Conservation (phyloP, 768 basidiomycete species). For the Piloderma croceum region DNA sequence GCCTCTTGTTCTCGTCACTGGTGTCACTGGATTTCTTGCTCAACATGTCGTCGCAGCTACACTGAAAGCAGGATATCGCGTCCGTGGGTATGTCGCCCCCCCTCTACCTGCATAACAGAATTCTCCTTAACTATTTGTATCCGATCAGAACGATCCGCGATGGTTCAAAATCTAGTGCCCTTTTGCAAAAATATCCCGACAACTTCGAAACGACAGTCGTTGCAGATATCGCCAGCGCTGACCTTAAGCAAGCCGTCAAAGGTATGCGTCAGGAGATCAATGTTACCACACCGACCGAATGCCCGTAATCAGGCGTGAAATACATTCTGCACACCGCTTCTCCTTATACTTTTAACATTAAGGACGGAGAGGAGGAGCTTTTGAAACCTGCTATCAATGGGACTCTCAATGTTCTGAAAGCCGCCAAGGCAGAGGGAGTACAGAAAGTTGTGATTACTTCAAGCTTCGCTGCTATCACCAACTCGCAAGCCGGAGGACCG, state of each 20-base stretch:
- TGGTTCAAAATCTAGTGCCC: constrained; percentile 2
- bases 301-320: too few species aligned
- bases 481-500: constrained; percentile 1
- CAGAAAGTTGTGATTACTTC: neutral
- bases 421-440: neutral
- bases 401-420: too few species aligned
- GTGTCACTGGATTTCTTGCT: constrained; percentile 15
- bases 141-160: constrained; percentile 11
- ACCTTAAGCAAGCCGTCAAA: constrained; percentile 39
- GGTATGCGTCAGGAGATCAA: constrained; percentile 21
- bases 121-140: neutral
- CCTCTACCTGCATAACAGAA: neutral
- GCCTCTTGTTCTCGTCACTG: too few species aligned
- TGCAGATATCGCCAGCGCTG: constrained; percentile 5
- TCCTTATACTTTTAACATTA: constrained; percentile 1
- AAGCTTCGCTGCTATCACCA: constrained; percentile 2
- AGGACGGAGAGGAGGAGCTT: constrained; percentile 15
- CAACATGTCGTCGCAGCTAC: constrained; percentile 13
- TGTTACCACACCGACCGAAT: too few species aligned
- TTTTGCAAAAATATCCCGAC: constrained; percentile 4
- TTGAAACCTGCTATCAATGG: constrained; percentile 12
- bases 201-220: constrained; percentile 9
- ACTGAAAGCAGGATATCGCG: constrained; percentile 13
- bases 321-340: too few species aligned
- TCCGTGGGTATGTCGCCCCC: constrained; percentile 9